Base-by-base conservation (phyloP, 352 stramenopile genomes). In the Phytophthora melonis region DNA sequence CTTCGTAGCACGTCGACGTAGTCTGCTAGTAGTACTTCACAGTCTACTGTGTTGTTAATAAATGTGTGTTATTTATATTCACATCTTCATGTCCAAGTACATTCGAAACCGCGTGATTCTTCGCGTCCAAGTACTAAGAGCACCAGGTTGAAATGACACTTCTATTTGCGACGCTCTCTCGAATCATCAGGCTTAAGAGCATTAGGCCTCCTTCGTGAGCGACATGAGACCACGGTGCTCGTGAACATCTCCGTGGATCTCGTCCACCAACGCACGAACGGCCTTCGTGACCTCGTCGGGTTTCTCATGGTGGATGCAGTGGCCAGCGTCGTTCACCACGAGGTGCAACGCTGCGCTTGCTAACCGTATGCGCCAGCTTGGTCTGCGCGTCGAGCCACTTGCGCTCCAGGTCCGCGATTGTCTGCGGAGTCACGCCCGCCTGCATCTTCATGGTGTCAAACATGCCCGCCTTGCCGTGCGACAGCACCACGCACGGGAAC, bases 271-370 rank as follows among this genome's bases (percentile, higher is more conserved):
- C n/a, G 82, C 83, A 19, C 79, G 86, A 65, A 95, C 78, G 34
- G 81, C 83, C 5, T 79, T 79, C 49, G 72, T 75, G 57, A 93
- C 66, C 11, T 83, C 84, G 47, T 93, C 83, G 1, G 88, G 86
- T 14, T 92, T 80, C 36, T 95, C 88, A 39, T 95, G 88, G 45
- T 89, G 84, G 57, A 95, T 93, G 61, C 77, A 87, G 59, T 92
- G 83, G n/a, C 88, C 86, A 32, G 79, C 78, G 18, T 92, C 84
- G 0, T 72, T 70, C 16, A 92, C 72, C 14, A 88, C 66, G 18
- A 89, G 69, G 70, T 93, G 83, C 23, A 25, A 25, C 78, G 53
- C 69, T 83, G 6, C 68, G 70, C 41, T 54, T 58, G 50, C 81
- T 86, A 23, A 92, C 73, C 4, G 60, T 81, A 18, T 89, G 73